phyloP scores from a whole-genome alignment of 768 basidiomycete genomes.

The Termitomyces sp. region DNA sequence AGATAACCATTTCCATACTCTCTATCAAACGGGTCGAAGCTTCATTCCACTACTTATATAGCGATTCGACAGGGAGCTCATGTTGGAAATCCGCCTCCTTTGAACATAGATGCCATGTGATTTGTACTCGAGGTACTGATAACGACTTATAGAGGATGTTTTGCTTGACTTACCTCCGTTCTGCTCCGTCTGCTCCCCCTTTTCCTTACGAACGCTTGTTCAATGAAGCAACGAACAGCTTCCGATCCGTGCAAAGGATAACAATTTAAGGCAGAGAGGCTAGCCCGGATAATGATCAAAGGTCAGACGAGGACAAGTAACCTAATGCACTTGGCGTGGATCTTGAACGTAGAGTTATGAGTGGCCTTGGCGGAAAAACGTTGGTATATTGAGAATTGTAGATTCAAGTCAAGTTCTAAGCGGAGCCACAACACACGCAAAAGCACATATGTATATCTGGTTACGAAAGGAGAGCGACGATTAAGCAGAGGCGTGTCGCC shows the following conservation, averaged over 20 bases:
- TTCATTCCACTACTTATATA: constrained; percentile 36
- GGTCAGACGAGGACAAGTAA: no score
- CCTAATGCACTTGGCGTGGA: no score
- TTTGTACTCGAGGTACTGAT: not conserved
- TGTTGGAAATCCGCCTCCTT: constrained; percentile 14
- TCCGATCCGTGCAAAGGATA: not conserved
- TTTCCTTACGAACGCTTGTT: not conserved
- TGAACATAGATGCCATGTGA: not conserved
- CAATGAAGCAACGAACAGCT: not conserved
- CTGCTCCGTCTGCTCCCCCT: not conserved
- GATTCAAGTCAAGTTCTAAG: not conserved
- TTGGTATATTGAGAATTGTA: not conserved
- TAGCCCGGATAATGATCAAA: no score
- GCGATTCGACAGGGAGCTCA: constrained; percentile 31
- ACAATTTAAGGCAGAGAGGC: no score
- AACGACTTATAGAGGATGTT: not conserved
- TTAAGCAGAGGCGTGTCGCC: not conserved
- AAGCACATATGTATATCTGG: not conserved
- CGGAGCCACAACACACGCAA: not conserved
- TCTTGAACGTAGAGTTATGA: no score
- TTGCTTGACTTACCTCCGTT: constrained; percentile 7
- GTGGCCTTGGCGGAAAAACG: no score
- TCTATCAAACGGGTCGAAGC: not conserved
- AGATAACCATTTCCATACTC: constrained; percentile 58
- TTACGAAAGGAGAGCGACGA: not conserved